Conservation (phyloP, 2,329 filamentous ascomycete genomes). For the Ceratocystis variospora region DNA sequence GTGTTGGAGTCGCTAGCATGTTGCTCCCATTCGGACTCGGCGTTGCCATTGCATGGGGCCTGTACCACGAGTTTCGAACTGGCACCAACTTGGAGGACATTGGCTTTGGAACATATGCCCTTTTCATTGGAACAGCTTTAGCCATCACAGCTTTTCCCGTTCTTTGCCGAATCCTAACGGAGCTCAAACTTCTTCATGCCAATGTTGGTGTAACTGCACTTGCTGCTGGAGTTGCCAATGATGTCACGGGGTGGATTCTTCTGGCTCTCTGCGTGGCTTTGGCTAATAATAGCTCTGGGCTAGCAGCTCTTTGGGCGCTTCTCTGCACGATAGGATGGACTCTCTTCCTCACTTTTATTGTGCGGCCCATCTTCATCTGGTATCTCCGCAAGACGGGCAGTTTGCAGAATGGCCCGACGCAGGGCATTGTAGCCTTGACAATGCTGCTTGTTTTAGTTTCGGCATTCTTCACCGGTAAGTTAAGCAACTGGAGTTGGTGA, state of each 20-base stretch:
- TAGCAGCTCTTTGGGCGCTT: slow-evolving; percentile 75
- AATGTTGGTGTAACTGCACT: slow-evolving; percentile 78
- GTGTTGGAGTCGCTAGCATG: slow-evolving; percentile 69
- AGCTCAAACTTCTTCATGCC: slow-evolving; percentile 71
- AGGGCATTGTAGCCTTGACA: slow-evolving; percentile 70
- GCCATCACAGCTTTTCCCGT: slow-evolving; percentile 88
- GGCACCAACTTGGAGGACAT: slow-evolving; percentile 31
- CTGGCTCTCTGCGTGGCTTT: slow-evolving; percentile 85
- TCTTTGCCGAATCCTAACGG: slow-evolving; percentile 81
- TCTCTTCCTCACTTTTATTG: slow-evolving; percentile 56
- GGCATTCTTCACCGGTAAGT: slow-evolving; percentile 58
- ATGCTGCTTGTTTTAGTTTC: slow-evolving; percentile 65
- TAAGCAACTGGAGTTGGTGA: background rate
- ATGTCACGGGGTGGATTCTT: slow-evolving; percentile 67
- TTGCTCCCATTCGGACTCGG: slow-evolving; percentile 70
- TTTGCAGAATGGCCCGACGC: slow-evolving; percentile 76
- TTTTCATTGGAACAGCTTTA: slow-evolving; percentile 84
- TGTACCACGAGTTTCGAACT: slow-evolving; percentile 58
- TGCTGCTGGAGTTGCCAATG: slow-evolving; percentile 83
- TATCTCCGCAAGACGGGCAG: slow-evolving; percentile 59
- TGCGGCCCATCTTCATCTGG: slow-evolving; percentile 64
- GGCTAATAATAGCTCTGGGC: slow-evolving; percentile 71
- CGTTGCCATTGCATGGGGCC: slow-evolving; percentile 63
- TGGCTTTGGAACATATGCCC: slow-evolving; percentile 41
- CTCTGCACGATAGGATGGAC: slow-evolving; percentile 62